Conservation (phyloP, 2,329 filamentous ascomycete species). For the Paraconiothyrium brasiliense region DNA sequence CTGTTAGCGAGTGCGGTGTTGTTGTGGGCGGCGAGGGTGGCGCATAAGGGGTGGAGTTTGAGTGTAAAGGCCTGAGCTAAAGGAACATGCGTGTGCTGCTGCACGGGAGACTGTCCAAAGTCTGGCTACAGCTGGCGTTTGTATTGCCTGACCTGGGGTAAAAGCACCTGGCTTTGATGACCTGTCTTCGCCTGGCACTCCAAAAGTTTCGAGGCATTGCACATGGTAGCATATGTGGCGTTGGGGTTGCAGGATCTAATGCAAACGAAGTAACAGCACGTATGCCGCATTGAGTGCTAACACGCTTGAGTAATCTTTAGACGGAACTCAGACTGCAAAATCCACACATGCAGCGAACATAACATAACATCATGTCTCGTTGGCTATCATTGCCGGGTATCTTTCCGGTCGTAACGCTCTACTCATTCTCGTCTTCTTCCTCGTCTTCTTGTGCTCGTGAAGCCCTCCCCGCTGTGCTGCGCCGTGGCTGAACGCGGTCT, state of each 20-base stretch:
- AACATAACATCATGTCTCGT: not conserved
- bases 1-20: conserved; percentile 32
- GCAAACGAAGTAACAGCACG: not conserved
- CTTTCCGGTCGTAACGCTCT: not conserved
- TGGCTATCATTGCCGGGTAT: not conserved
- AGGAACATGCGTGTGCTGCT: not conserved
- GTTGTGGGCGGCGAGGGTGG: conserved; percentile 33
- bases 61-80: conserved; percentile 33
- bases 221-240: not conserved
- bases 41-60: conserved; percentile 37
- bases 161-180: no score
- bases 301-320: not conserved
- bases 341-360: not conserved
- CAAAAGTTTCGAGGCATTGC: not conserved
- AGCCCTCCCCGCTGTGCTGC: not conserved
- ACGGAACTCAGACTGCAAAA: not conserved
- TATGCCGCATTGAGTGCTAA: not conserved
- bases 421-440: not conserved
- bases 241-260: not conserved
- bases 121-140: not conserved
- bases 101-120: no score
- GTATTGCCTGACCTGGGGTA: not conserved
- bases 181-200: no score
- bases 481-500: conserved; percentile 24
- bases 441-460: conserved; percentile 6